These are phyloP conservation scores for Macrophomina pseudophaseolina DNA, from an alignment of 2,329 filamentous ascomycete species.

Conservation along the genomic window DNA sequence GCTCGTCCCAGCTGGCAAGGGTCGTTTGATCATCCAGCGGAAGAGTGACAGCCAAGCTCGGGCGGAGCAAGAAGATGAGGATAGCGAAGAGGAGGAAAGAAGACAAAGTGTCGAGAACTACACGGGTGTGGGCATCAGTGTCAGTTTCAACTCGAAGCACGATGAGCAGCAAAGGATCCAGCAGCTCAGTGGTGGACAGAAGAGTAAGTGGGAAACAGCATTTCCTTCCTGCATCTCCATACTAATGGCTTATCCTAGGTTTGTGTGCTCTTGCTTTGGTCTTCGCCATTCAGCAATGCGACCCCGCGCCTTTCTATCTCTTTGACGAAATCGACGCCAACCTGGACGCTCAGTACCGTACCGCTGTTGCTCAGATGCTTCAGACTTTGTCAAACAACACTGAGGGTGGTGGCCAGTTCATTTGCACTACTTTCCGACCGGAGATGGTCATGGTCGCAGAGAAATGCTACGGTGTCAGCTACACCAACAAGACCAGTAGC, in stretches of 20 bases:
- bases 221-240: no score
- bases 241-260: slow-evolving; percentile 57
- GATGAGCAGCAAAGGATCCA: slow-evolving; percentile 98
- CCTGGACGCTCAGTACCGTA: slow-evolving; percentile 95
- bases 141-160: slow-evolving; percentile 98
- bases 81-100: slow-evolving; percentile 46
- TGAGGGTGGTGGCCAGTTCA: slow-evolving; percentile 75
- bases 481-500: slow-evolving; percentile 87
- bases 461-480: slow-evolving; percentile 97
- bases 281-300: slow-evolving; percentile 97
- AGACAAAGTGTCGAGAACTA: slow-evolving; percentile 83
- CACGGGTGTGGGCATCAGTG: slow-evolving; percentile 92
- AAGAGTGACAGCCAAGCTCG: slow-evolving; percentile 72
- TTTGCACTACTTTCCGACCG: slow-evolving; percentile 97
- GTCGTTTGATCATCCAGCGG: slow-evolving; percentile 89
- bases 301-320: slow-evolving; percentile 97
- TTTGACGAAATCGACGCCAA: slow-evolving; percentile 99
- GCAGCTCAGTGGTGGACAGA: slow-evolving; percentile 95
- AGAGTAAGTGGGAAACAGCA: slow-evolving; percentile 67
- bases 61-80: slow-evolving; percentile 69
- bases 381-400: slow-evolving; percentile 53
- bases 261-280: slow-evolving; percentile 96
- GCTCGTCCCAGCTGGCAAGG: slow-evolving; percentile 90
- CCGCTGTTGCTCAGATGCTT: slow-evolving; percentile 89
- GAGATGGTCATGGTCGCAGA: slow-evolving; percentile 96